Evolutionary conservation across 306 rosid genomes (phyloP), one percentile per base, ranked within the genome.

Genomic region (Vicia sativa): DNA sequence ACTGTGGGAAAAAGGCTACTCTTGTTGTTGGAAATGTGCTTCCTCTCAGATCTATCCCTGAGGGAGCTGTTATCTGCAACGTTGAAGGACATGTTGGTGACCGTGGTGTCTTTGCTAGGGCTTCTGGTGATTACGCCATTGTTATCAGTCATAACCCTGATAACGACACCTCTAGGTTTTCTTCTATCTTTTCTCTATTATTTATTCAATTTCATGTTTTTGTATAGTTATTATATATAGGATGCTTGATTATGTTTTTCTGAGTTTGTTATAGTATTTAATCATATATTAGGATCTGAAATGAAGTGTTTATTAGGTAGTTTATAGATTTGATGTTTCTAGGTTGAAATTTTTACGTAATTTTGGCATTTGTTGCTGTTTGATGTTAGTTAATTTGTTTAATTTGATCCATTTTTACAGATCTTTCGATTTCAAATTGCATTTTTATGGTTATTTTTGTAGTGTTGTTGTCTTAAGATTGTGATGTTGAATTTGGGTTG

Each of bases 31-130:
- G 70, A 0, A 65, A 65, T 8, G 70, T 65, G 2, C 23, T 65
- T 38, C 70, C 70, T 10, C 2, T 65, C 0, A 53, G 70, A 5
- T 65, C 70, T 13, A 65, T 65, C 9, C 70, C 70, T 1, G 70
- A 65, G 19, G 70, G 70, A 0, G 70, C 70, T 13, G 70, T 65
- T 1, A 65, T 65, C n/a, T 65, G 70, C 12, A 65, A 65, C 1
- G 70, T 65, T 0, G 70, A 65, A 18, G 57, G 50, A 5, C 70
- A 65, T 14, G 70, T 65, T 21, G 70, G 70, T 65, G 70, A 65
- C 7, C 70, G 70, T 2, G 70, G 70, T 29, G 70, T 16, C 4
- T 65, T 65, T 3, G 70, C 70, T 1, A 45, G 70, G 11, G 56
- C 58, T 4, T 65, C 70, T 1, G 70, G 70, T 45, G 70, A 65